Evolutionary conservation across 2,329 filamentous ascomycete species (phyloP).

Genomic region (Fusarium sp.): DNA sequence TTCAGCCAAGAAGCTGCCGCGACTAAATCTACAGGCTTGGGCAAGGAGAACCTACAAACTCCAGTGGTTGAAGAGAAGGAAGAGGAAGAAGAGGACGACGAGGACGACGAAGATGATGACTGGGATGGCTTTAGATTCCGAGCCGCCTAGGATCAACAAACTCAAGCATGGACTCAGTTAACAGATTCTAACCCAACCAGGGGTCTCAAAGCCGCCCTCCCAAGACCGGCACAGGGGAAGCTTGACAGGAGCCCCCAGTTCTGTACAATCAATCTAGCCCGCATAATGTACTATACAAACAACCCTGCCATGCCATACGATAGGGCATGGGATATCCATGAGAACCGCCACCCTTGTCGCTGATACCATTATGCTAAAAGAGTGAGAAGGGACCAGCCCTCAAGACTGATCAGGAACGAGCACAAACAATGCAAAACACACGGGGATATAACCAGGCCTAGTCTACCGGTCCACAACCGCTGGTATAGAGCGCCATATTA

Average conservation of each 20-base stretch:
- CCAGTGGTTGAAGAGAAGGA: slow-evolving; percentile 52
- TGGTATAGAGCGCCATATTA: neutral
- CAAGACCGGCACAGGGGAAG: neutral
- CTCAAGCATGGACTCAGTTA: neutral
- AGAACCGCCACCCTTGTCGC: neutral
- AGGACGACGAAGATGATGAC: slow-evolving; percentile 59
- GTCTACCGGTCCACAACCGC: neutral
- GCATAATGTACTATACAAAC: slow-evolving; percentile 43
- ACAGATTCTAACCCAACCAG: neutral
- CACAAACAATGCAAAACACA: neutral
- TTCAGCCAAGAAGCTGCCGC: slow-evolving; percentile 42
- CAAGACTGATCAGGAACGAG: neutral
- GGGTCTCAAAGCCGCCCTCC: neutral
- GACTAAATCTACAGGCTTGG: slow-evolving; percentile 25
- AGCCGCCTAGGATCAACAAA: slow-evolving; percentile 12
- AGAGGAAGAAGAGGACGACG: slow-evolving; percentile 61
- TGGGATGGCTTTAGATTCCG: slow-evolving; percentile 70
- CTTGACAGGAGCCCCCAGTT: slow-evolving; percentile 15
- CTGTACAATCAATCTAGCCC: slow-evolving; percentile 39
- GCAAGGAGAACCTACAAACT: slow-evolving; percentile 45
- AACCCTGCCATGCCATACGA: slow-evolving; percentile 13
- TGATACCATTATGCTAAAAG: neutral
- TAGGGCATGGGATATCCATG: slow-evolving; percentile 2
- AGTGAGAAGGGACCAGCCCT: slow-evolving; percentile 17
- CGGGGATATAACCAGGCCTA: neutral